Percentiles rank a stretch among this genome's conserved stretches.
phyloP scores from a whole-genome alignment of 495 filamentous ascomycete species.

The Cercophora samala region DNA sequence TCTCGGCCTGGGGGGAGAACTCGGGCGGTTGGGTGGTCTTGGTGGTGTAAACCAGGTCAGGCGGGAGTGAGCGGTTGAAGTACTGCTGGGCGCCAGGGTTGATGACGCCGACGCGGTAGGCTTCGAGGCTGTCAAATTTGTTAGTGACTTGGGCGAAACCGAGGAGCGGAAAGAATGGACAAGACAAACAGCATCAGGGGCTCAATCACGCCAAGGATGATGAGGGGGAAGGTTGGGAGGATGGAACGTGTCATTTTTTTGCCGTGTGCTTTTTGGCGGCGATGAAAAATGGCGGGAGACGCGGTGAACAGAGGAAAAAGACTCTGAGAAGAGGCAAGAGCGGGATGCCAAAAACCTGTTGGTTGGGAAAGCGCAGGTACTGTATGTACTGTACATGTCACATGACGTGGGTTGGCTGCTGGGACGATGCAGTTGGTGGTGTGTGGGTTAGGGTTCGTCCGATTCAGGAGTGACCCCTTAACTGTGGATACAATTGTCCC shows the following conservation, averaged over 20 bases:
- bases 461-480: background rate
- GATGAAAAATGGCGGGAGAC: too few relatives aligned
- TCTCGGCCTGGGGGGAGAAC: slow-evolving; percentile 43
- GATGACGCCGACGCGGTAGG: background rate
- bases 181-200: slow-evolving; percentile 52
- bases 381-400: too few relatives aligned
- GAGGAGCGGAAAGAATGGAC: background rate
- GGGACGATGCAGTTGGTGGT: background rate
- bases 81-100: slow-evolving; percentile 49
- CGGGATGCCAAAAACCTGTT: too few relatives aligned
- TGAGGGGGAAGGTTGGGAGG: slow-evolving; percentile 30
- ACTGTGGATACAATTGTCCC: background rate
- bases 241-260: slow-evolving; percentile 29
- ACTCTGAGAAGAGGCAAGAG: background rate
- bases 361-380: background rate
- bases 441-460: background rate
- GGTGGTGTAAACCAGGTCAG: slow-evolving; percentile 6
- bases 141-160: background rate
- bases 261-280: background rate
- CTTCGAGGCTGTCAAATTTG: background rate
- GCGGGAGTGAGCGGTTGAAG: slow-evolving; percentile 50
- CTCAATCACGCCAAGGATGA: slow-evolving; percentile 54
- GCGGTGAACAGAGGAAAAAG: too few relatives aligned
- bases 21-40: slow-evolving; percentile 25
- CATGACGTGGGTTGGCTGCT: background rate